Base-by-base conservation (phyloP, 2,329 filamentous ascomycete genomes). In the Ceratocystis harringtonii region DNA sequence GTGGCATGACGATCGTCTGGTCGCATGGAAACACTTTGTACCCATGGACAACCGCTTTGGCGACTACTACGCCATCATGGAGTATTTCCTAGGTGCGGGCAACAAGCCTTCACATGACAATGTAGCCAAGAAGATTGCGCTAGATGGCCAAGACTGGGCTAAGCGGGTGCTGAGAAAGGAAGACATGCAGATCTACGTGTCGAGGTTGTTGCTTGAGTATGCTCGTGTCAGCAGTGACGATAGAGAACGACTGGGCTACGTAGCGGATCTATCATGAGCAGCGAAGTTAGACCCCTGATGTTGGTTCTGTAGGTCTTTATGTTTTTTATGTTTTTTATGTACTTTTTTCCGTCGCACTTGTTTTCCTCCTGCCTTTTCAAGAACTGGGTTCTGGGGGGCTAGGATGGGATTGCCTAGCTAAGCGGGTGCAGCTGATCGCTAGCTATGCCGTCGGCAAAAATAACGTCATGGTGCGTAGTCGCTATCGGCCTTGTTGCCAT, bases 21-120 rank as follows among this genome's bases (percentile, higher is more conserved):
- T 90, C 1, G 80, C 87, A 0, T 94, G 89, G 89, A 84, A 84
- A 70, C 89, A 94, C 74, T 92, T 89, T 70, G 85, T 91, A 1
- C 89, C 89, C 17, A 85, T 92, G 81, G 87, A 91, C 72, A 88
- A 83, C 71, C 81, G 84, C 1, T 91, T 86, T 70, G 76, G 81
- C 44, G 89, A 92, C 69, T 80, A 88, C 70, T 91, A 85, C 68
- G 84, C 82, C 55, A 84, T 90, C 65, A 79, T 90, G 78, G 83
- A 87, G 66, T 92, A 89, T 71, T 90, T 92, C 70, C 71, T 89
- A 3, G 63, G 63, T 5, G 78, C 75, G 17, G 72, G 71, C 8
- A 72, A 73, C 2, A 74, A 72, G 1, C 78, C 75, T 19, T 72
- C 71, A 8, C 72, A 73, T 4, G 74, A 72, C 1, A 74, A 74